Base-by-base conservation (phyloP, 345 rosid genomes). In the Odontarrhena argentea region DNA sequence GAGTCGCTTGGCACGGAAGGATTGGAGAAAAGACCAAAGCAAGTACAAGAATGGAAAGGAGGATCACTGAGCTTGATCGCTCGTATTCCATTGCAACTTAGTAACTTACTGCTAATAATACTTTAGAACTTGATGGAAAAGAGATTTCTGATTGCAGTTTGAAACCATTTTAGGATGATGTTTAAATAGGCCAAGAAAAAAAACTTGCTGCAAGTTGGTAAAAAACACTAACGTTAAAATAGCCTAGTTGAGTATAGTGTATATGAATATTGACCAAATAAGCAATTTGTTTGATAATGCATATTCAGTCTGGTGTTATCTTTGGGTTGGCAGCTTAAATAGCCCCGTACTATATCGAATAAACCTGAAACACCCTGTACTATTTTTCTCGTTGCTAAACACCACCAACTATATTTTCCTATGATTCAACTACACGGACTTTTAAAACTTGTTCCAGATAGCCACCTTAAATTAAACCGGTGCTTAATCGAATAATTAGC, bases 1-100 rank as follows among this genome's bases (percentile, higher is more conserved):
- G 51, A 54, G 68, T 49, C 53, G 63, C 74, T 45, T 70, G 63
- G 54, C 68, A 70, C 32, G 41, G 63, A 37, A 53, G 63, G 8
- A 30, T 45, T 15, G 55, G 63, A 62, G 68, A 45, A 7, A 55
- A 41, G 28, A 63, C 51, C 9, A 63, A 47, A 28, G 18, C 52
- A 63, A 71, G 18, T 47, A 63, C 51, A 55, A 71, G 58, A 47
- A 71, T 18, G 13, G 44, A 71, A 49, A 71, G 18, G 36, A 71
- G 2, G 51, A 47, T 62, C 55, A 14, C 4, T 47, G 56, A 55
- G 64, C 50, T 46, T 12, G 64, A 46, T 55, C 18, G 57, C 11
- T 55, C 3, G 9, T 10, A 55, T 71, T 64, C 58, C 75, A 71
- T 71, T 32, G 18, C 3, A 55, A 35, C 0, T 26, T 45, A 34